Base-by-base conservation (phyloP, 129 eudicot genomes). In the Escallonia herrerae region DNA sequence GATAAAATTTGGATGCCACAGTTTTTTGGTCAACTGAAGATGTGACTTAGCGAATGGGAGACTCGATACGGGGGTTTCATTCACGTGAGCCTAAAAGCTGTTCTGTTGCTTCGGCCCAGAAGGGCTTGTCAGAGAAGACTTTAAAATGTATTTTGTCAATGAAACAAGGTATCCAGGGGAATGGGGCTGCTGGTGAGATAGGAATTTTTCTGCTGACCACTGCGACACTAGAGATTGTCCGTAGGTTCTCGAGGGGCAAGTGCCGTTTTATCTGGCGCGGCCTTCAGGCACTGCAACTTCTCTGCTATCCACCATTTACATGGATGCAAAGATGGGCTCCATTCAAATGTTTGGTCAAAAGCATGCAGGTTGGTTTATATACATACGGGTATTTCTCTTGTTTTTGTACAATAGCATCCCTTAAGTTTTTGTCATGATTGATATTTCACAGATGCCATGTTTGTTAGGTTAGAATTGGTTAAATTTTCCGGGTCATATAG, bases 271-370 rank as follows among this genome's bases (percentile, higher is more conserved):
- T 84, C 42, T 88, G 96, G 96, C 82, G 68, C 37, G 87, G 86
- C 65, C 73, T 88, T 77, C 96, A 88, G 80, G 84, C 82, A 3
- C 72, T 85, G 67, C 91, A 84, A 67, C 12, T 75, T 72, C 70
- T 84, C 63, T 79, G 82, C 63, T 80, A 62, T 59, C 91, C 82
- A 4, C 91, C 96, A 8, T 76, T 82, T 68, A 84, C 72, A 56
- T 88, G 91, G 96, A 69, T 88, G 75, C 82, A 82, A 47, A 88
- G 72, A 65, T 88, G 91, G 91, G 73, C 70, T 61, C 81, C 83
- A 38, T 79, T 80, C 53, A 75, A 72, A 78, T 73, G 74, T 22
- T 64, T 87, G 49, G 77, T 68, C 42, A 81, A 69, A 60, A 71
- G 67, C 68, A 65, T 79, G 85, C 84, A 87, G 95, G 95, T 87